These are phyloP conservation scores for Leucocoprinus leucothites DNA, from an alignment of 768 basidiomycete genomes.

Conservation along the genomic window DNA sequence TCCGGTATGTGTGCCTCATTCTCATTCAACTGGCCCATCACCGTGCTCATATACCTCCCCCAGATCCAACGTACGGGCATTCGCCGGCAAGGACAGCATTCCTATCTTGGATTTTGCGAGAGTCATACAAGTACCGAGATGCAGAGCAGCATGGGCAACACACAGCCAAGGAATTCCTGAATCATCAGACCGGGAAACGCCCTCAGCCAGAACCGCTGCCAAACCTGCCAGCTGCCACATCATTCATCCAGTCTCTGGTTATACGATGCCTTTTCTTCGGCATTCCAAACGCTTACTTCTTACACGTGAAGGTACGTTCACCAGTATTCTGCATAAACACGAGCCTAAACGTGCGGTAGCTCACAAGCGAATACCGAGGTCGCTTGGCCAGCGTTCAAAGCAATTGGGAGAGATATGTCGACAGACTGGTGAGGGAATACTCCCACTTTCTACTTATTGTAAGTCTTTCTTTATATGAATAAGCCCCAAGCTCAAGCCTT, in stretches of 20 bases:
- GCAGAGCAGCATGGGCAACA: conserved; percentile 42
- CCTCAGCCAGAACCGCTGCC: conserved; percentile 12
- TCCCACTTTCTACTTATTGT: conserved; percentile 56
- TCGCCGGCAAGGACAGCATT: conserved; percentile 43
- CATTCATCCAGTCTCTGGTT: conserved; percentile 26
- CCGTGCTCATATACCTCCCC: background rate
- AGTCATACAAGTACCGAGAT: conserved; percentile 48
- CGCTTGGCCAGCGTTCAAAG: conserved; percentile 44
- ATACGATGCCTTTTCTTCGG: conserved; percentile 47
- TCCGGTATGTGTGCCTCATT: conserved; percentile 20
- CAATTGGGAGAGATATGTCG: conserved; percentile 48
- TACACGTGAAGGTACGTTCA: conserved; percentile 37
- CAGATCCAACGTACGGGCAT: conserved; percentile 29
- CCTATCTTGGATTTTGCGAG: conserved; percentile 47
- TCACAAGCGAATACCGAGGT: conserved; percentile 46
- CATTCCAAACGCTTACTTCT: conserved; percentile 49
- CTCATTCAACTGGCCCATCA: background rate
- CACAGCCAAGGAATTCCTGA: conserved; percentile 30
- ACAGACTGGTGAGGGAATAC: conserved; percentile 50
- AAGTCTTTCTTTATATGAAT: conserved; percentile 18
- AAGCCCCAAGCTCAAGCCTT: too few species aligned
- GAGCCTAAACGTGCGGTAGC: conserved; percentile 15
- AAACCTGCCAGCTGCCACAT: conserved; percentile 3
- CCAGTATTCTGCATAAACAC: too few species aligned
- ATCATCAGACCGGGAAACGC: conserved; percentile 18